Conservation (phyloP, 495 filamentous ascomycete genomes). For the Penicillium herquei region DNA sequence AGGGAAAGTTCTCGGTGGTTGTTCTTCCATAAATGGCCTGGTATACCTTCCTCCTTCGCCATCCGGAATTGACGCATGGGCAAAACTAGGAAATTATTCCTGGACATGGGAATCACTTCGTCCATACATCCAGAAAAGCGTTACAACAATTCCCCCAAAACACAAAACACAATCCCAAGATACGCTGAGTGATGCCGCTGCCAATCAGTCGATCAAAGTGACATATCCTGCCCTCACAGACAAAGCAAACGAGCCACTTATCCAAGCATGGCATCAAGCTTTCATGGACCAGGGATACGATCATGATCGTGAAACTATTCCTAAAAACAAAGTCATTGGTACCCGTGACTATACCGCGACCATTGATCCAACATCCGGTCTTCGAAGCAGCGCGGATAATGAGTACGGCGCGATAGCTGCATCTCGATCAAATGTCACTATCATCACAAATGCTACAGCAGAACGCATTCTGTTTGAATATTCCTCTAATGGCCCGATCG, state of each 20-base stretch:
- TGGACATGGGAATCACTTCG: constrained; percentile 51
- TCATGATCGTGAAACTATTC: constrained; percentile 6
- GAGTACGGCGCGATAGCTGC: constrained; percentile 41
- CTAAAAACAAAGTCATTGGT: constrained; percentile 10
- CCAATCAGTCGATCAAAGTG: constrained; percentile 22
- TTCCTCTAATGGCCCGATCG: constrained; percentile 4
- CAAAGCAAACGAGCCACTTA: constrained; percentile 2
- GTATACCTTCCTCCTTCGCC: constrained; percentile 31
- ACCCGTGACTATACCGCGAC: constrained; percentile 19
- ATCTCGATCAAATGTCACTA: constrained; percentile 42
- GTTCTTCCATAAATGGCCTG: constrained; percentile 31
- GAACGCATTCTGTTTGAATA: constrained; percentile 36
- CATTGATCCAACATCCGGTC: constrained; percentile 24
- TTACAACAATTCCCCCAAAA: constrained; percentile 3
- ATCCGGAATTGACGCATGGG: constrained; percentile 53
- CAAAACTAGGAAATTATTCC: constrained; percentile 47
- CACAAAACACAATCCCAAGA: too few species aligned
- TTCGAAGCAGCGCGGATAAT: constrained; percentile 27
- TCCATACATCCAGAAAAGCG: constrained; percentile 39
- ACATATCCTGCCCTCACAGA: constrained; percentile 20
- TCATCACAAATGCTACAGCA: constrained; percentile 49
- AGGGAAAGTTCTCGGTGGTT: constrained; percentile 35
- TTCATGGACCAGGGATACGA: constrained; percentile 19
- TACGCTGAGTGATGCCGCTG: not conserved
- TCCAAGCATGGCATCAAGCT: constrained; percentile 27